Evolutionary conservation across 2,329 filamentous ascomycete species (phyloP), one percentile per base, ranked within the genome.

Genomic region (Calonectria pauciramosa): DNA sequence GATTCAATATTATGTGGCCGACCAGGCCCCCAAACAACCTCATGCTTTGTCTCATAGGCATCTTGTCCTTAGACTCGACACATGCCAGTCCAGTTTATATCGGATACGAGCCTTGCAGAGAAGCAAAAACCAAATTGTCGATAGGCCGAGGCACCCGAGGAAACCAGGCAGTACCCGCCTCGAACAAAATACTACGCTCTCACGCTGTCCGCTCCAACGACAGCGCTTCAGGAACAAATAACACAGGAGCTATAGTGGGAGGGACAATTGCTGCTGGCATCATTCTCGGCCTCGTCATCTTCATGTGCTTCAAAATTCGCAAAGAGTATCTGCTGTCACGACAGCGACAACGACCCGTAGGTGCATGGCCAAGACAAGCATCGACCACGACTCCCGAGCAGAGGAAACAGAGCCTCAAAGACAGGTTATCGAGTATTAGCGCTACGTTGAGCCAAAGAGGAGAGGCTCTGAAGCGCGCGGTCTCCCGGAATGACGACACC

Each of bases 261-360:
- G 79, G 79, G 2, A 76, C 75, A 2, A 38, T 81, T 30, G 75
- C 71, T 18, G 70, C 63, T 16, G 78, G 75, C 9, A 69, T 80
- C 20, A 32, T 80, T 14, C 65, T 81, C 11, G 70, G 72, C 9
- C 44, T 76, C 10, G 66, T 66, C 13, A 32, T 80, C 18, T 80
- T 80, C 54, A 34, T 81, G n/a, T 67, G 68, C 28, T 72, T 75
- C 18, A 69, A 71, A 30, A 69, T 76, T 23, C 78, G 75, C 34
- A 79, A 75, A 28, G 66, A 75, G 68, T 77, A 64, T 38, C 28
- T 65, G 32, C 13, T 64, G 9, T 56, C n/a, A 36, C 70, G 54
- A 47, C 32, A 13, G 47, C 51, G 41, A 54, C 41, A n/a, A 30
- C 11, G 11, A 38, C 44, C n/a, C 32, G 30, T n/a, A 60, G 56